These are phyloP conservation scores for Rhodotorula sp. DNA, from an alignment of 1,284 basidiomycete genomes.

Conservation along the genomic window DNA sequence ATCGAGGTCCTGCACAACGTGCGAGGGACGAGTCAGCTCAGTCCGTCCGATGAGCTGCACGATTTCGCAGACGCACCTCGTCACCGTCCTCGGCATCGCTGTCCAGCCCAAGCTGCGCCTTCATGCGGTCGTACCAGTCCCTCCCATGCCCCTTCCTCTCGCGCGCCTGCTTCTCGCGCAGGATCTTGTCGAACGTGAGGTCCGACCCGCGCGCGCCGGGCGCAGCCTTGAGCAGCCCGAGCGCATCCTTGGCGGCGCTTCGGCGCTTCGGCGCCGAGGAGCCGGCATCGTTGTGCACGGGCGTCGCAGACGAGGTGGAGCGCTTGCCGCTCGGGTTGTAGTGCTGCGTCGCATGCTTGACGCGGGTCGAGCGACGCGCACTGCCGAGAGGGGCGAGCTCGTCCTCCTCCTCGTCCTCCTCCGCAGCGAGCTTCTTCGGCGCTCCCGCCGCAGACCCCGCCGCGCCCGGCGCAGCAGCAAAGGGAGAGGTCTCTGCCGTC, in stretches of 20 bases:
- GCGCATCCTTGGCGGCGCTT: neutral
- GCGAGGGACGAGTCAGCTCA: too few relatives aligned
- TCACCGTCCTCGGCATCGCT: neutral
- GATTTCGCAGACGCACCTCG: neutral
- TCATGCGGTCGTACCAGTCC: slow-evolving; percentile 1
- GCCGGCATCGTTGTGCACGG: neutral
- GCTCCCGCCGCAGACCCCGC: too few relatives aligned
- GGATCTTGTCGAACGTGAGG: slow-evolving; percentile 8
- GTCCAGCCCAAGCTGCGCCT: neutral
- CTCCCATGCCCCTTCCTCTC: slow-evolving; percentile 5
- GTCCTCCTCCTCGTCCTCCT: neutral
- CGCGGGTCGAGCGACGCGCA: slow-evolving; percentile 10
- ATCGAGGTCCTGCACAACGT: slow-evolving; percentile 1
- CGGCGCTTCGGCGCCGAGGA: neutral
- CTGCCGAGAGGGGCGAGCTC: too few relatives aligned
- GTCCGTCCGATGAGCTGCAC: neutral
- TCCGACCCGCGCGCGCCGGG: neutral
- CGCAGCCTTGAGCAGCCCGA: neutral
- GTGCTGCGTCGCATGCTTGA: neutral
- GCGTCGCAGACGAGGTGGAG: too few relatives aligned
- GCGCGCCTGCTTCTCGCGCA: slow-evolving; percentile 5
- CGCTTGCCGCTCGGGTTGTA: slow-evolving; percentile 2
- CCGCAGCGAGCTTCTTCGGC: neutral
- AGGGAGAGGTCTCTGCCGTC: neutral
- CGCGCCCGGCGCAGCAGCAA: too few relatives aligned